Evolutionary conservation across 371 early-diverging fungal species (phyloP).

Genomic region (Mucor sp.): DNA sequence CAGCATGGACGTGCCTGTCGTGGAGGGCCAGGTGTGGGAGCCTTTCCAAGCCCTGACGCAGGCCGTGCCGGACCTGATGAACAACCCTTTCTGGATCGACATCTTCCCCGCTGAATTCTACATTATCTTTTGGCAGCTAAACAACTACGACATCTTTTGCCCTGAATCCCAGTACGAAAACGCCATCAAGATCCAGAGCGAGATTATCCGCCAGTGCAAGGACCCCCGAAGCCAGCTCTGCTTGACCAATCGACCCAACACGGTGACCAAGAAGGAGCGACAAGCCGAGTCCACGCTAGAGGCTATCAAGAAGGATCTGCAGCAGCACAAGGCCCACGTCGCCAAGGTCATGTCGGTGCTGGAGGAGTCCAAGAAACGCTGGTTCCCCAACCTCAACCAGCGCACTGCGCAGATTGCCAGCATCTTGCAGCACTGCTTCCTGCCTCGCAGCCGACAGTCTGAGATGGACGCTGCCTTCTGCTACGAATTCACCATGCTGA

Average conservation of each 20-base stretch:
- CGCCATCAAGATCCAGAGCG: slow-evolving; percentile 65
- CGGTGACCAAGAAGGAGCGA: slow-evolving; percentile 37
- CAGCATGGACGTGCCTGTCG: slow-evolving; percentile 25
- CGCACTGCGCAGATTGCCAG: slow-evolving; percentile 52
- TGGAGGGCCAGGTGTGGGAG: slow-evolving; percentile 22
- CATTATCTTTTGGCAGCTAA: slow-evolving; percentile 84
- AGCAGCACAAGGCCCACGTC: slow-evolving; percentile 51
- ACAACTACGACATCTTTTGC: slow-evolving; percentile 80
- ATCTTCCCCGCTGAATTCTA: slow-evolving; percentile 79
- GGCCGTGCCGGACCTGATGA: slow-evolving; percentile 23
- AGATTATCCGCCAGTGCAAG: slow-evolving; percentile 43
- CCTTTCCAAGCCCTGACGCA: slow-evolving; percentile 24
- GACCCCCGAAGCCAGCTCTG: slow-evolving; percentile 35
- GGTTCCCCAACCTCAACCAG: slow-evolving; percentile 68
- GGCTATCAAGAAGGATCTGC: slow-evolving; percentile 35
- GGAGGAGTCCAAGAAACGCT: slow-evolving; percentile 63
- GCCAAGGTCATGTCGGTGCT: slow-evolving; percentile 53
- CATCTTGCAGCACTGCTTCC: slow-evolving; percentile 79
- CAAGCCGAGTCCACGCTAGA: slow-evolving; percentile 41
- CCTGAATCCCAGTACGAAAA: slow-evolving; percentile 72
- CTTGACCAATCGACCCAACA: slow-evolving; percentile 31
- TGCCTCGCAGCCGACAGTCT: slow-evolving; percentile 77
- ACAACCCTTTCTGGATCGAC: slow-evolving; percentile 39
- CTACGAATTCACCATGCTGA: slow-evolving; percentile 76
- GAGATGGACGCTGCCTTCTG: slow-evolving; percentile 83